Evolutionary conservation across 352 stramenopile species (phyloP).

Genomic region (Globisporangium barbulae): DNA sequence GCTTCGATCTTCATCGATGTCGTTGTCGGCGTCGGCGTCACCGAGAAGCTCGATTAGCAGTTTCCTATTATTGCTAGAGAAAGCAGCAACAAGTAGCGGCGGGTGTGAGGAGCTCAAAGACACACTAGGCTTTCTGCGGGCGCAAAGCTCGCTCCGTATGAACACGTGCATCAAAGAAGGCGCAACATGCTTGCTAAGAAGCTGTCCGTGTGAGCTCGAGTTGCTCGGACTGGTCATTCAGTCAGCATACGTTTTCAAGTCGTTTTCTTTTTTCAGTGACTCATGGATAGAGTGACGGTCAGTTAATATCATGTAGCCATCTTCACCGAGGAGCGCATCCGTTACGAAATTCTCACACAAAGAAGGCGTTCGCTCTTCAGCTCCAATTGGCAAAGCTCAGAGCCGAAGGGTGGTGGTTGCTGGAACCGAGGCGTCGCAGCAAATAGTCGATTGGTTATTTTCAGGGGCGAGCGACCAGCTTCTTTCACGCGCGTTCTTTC

Average conservation of each 20-base stretch:
- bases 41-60: conserved; percentile 45
- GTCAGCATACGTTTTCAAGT: conserved; percentile 2
- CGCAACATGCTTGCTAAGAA: conserved; percentile 8
- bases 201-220: too few relatives aligned
- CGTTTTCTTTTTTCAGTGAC: conserved; percentile 7
- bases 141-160: conserved; percentile 81
- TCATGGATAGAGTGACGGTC: neutral
- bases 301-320: conserved; percentile 4
- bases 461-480: neutral
- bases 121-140: conserved; percentile 68
- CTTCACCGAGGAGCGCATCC: conserved; percentile 2
- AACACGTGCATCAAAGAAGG: conserved; percentile 88
- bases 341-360: neutral
- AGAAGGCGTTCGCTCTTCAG: neutral
- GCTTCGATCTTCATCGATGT: conserved; percentile 50
- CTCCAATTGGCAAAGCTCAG: neutral
- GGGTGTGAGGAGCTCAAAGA: conserved; percentile 51
- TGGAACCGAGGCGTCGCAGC: neutral
- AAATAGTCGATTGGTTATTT: conserved; percentile 6
- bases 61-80: too few relatives aligned
- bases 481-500: neutral
- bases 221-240: neutral
- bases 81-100: conserved; percentile 4
- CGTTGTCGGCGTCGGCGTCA: conserved; percentile 55
- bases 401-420: neutral